Evolutionary conservation across 2,329 filamentous ascomycete species (phyloP), one percentile per base, ranked within the genome.

Genomic region (Dendrostoma leiphaemia): DNA sequence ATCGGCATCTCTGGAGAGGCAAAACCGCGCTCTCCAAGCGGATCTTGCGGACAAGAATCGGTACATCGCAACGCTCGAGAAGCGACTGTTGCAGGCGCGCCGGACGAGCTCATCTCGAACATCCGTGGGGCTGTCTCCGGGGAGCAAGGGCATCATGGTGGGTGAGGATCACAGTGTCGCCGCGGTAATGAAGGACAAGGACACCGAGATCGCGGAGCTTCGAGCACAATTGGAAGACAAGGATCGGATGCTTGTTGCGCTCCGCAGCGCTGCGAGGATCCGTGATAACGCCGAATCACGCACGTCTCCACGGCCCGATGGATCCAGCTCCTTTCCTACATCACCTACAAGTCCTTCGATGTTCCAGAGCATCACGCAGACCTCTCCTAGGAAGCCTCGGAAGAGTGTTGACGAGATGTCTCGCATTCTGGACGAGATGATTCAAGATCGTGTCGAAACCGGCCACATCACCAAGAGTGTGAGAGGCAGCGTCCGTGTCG

Each of bases 41-140:
- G 94, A 99, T 69, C 81, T 99, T 44, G 84, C 83, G n/a, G 94
- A 99, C 72, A 97, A 96, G 75, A 97, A 94, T 63, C 88, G 94
- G 29, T 99, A 99, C 69, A 97, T 97, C 62, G 82, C 89, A 26
- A 97, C 94, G 0, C 74, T 99, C 12, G 94, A 99, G 74, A 95
- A 95, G 71, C 84, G 94, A 24, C 77, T 99, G 1, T 77, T 97
- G 31, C 94, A 99, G 66, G 94, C 94, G 34, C 82, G 94, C 37
- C 82, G 93, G 45, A 91, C 91, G 1, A 97, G 92, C 71, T 91
- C 96, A 51, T 93, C 91, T 7, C 85, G 93, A 17, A 85, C 93
- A 10, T 96, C 91, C 6, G 83, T 89, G 56, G 88, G 88, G 1
- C 82, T 92, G 58, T 79, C 78, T 51, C 78, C 75, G 1, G 73